Evolutionary conservation across 345 rosid species (phyloP), one percentile per base, ranked within the genome.

Genomic region (Gossypium rotundifolium): DNA sequence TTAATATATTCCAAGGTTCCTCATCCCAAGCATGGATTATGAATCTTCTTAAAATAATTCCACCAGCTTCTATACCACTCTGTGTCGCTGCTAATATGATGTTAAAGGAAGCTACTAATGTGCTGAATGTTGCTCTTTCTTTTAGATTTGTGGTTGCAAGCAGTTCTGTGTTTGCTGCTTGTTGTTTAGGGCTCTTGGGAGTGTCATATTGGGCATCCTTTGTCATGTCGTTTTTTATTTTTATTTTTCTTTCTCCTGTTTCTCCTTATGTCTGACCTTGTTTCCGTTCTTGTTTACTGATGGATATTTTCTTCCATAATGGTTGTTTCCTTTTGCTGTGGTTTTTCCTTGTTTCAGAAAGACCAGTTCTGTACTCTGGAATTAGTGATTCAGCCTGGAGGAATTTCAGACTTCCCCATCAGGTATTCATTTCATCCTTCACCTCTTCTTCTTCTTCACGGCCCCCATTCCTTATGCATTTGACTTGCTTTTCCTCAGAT

Each of bases 341-440:
- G 49, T 45, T 48, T 33, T 12, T 74, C 58, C 33, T 44, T 72
- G 17, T 83, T 68, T 80, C 89, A 90, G 94, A 87, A 73, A 88
- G 85, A 76, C 92, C 94, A 11, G 86, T 85, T 65, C 58, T 87
- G 81, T 85, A 82, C 79, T 71, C 90, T 4, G 89, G 89, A 73
- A 82, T 87, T 76, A 77, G 70, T 62, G 76, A 82, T 42, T 73
- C 91, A 7, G 84, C 84, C 25, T 85, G 88, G 89, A 85, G 87
- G 71, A 82, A 79, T 22, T 12, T 83, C 58, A 87, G 77, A 58
- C 89, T 84, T 80, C 92, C 92, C 60, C 90, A 90, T 83, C 89
- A 90, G 94, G 94, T 88, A 4, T 79, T 66, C 14, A 27, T 27
- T 14, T 52, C 53, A 6, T 42, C 14, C 44, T 64, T 16, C 54